These are phyloP conservation scores for Talaromyces atroroseus DNA, from an alignment of 2,329 filamentous ascomycete species.

Conservation along the genomic window DNA sequence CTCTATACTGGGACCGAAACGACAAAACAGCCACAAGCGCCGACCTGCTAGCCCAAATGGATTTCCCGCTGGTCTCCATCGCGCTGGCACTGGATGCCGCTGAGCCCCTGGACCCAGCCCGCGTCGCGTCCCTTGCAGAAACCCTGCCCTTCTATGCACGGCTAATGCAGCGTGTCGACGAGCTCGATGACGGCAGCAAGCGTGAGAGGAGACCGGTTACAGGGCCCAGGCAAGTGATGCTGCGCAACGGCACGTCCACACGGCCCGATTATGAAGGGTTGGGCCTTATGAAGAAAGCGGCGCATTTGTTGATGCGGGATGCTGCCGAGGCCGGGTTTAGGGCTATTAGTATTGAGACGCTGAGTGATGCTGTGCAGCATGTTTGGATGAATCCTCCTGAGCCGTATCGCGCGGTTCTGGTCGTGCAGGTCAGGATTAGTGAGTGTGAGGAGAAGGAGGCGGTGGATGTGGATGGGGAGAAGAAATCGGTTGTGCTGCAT, in stretches of 20 bases:
- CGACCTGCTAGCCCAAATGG: conserved; percentile 24
- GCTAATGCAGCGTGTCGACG: background rate
- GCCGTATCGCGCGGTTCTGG: conserved; percentile 3
- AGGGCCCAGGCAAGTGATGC: conserved; percentile 25
- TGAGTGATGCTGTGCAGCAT: conserved; percentile 17
- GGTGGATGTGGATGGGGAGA: background rate
- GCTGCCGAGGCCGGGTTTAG: conserved; percentile 26
- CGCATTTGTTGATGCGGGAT: conserved; percentile 34
- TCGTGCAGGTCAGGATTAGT: background rate
- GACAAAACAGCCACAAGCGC: background rate
- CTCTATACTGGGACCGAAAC: background rate
- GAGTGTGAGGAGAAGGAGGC: background rate
- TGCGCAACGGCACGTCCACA: conserved; percentile 34
- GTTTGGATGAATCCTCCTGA: conserved; percentile 15
- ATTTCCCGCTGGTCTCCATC: conserved; percentile 34
- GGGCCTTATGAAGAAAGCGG: conserved; percentile 28
- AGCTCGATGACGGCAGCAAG: conserved; percentile 11
- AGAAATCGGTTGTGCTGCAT: background rate
- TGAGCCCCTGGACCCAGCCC: conserved; percentile 20
- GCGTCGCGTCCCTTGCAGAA: background rate
- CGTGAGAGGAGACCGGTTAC: conserved; percentile 25
- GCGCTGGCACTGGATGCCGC: conserved; percentile 30
- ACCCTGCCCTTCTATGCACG: background rate
- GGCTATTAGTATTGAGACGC: conserved; percentile 32
- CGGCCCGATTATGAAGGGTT: conserved; percentile 31